phyloP scores from a whole-genome alignment of 768 basidiomycete species.

The Termitomyces sp. region DNA sequence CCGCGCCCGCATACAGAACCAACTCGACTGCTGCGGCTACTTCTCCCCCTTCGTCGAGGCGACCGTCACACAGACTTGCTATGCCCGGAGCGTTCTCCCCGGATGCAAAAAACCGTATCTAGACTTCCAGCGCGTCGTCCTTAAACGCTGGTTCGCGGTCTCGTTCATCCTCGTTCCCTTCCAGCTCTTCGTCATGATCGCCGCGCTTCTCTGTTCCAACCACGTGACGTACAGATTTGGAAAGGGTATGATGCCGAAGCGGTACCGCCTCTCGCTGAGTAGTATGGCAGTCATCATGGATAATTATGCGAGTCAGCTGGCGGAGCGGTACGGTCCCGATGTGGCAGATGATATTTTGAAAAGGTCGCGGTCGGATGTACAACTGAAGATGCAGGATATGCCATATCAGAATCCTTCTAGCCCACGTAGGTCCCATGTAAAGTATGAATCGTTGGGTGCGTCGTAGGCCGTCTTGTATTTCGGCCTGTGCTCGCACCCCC shows the following conservation, averaged over 20 bases:
- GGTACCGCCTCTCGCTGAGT: conserved; percentile 63
- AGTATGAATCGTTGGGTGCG: conserved; percentile 18
- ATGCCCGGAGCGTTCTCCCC: conserved; percentile 59
- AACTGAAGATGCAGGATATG: conserved; percentile 20
- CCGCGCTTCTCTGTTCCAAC: conserved; percentile 65
- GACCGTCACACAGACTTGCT: conserved; percentile 66
- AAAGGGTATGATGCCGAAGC: conserved; percentile 85
- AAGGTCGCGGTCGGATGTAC: conserved; percentile 43
- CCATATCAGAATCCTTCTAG: conserved; percentile 11
- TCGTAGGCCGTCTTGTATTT: neutral
- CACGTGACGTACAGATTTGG: conserved; percentile 85
- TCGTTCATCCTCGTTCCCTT: conserved; percentile 63
- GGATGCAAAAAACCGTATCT: conserved; percentile 70
- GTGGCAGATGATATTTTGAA: conserved; percentile 49
- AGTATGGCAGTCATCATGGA: conserved; percentile 83
- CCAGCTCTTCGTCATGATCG: conserved; percentile 59
- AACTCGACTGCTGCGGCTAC: conserved; percentile 75
- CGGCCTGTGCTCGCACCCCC: neutral
- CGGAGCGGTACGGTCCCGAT: conserved; percentile 58
- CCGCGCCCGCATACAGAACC: conserved; percentile 63
- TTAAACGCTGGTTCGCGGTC: conserved; percentile 58
- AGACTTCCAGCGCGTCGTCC: conserved; percentile 44
- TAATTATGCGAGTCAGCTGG: conserved; percentile 67
- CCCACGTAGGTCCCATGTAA: conserved; percentile 10
- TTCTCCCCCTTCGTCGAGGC: conserved; percentile 78